phyloP scores from a whole-genome alignment of 176 grass and related monocot genomes.

The Elymus sibiricus region DNA sequence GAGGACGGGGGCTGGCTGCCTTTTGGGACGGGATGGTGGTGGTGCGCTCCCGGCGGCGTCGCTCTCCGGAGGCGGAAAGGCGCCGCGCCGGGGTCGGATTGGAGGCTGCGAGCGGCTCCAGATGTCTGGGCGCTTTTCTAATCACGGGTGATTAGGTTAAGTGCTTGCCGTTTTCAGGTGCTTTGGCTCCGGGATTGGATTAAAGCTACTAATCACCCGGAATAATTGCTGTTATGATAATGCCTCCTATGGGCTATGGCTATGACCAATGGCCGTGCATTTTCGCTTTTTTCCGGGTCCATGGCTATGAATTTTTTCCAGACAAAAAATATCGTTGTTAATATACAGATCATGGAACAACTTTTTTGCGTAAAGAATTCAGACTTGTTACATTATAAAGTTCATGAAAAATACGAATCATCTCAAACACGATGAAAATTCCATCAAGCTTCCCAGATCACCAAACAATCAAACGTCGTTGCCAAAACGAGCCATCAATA shows the following conservation, averaged over 20 bases:
- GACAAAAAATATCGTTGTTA: no score
- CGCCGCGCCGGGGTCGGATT: neutral
- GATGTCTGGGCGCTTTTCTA: neutral
- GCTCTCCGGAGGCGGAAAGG: slow-evolving; percentile 2
- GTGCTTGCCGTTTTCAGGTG: neutral
- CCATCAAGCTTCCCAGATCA: no score
- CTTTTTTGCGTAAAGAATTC: no score
- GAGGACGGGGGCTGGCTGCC: neutral
- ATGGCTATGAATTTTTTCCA: no score
- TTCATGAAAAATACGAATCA: no score
- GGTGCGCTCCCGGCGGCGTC: neutral
- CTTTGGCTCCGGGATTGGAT: neutral
- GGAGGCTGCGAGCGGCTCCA: neutral
- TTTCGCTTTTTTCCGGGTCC: no score
- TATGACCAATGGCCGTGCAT: no score
- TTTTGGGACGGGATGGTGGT: neutral
- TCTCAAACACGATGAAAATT: no score
- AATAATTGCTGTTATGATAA: neutral
- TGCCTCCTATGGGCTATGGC: neutral
- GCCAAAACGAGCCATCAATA: no score
- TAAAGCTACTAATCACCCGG: neutral
- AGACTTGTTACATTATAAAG: no score
- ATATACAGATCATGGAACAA: no score
- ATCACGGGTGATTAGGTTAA: neutral
- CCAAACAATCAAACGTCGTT: no score